phyloP scores from a whole-genome alignment of 2,329 filamentous ascomycete species.

The Hymenoscyphus occultus region DNA sequence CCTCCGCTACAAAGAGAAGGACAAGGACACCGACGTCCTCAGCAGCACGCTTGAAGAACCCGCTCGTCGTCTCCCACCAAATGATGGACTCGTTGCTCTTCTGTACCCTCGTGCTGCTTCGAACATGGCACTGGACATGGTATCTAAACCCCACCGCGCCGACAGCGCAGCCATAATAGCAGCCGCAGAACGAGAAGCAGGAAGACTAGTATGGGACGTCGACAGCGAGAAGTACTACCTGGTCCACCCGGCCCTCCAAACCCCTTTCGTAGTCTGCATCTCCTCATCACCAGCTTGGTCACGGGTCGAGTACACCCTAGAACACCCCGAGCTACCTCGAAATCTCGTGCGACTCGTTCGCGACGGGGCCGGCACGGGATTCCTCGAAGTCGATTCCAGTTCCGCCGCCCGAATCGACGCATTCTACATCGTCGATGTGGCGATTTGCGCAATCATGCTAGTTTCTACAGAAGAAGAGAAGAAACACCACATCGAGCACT shows the following conservation, averaged over 20 bases:
- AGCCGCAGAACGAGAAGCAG: slow-evolving; percentile 66
- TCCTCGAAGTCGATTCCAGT: slow-evolving; percentile 57
- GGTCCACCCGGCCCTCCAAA: slow-evolving; percentile 61
- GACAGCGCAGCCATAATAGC: slow-evolving; percentile 58
- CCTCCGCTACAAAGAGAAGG: slow-evolving; percentile 18
- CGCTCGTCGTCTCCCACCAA: slow-evolving; percentile 50
- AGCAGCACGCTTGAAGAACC: slow-evolving; percentile 57
- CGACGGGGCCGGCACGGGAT: slow-evolving; percentile 57
- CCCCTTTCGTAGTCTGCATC: slow-evolving; percentile 59
- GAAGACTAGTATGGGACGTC: slow-evolving; percentile 68
- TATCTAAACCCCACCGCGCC: slow-evolving; percentile 41
- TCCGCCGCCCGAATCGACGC: slow-evolving; percentile 58
- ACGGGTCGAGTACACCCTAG: slow-evolving; percentile 61
- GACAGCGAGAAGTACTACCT: slow-evolving; percentile 58
- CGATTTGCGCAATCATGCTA: slow-evolving; percentile 56
- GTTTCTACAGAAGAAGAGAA: slow-evolving; percentile 57
- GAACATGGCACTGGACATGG: slow-evolving; percentile 55
- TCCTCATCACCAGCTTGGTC: slow-evolving; percentile 58
- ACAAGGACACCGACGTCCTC: slow-evolving; percentile 45
- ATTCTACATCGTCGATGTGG: slow-evolving; percentile 62
- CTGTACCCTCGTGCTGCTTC: slow-evolving; percentile 66
- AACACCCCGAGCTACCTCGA: slow-evolving; percentile 60
- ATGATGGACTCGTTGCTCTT: slow-evolving; percentile 63
- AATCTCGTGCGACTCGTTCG: slow-evolving; percentile 59
- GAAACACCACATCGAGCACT: slow-evolving; percentile 49